phyloP scores from a whole-genome alignment of 2,329 filamentous ascomycete species.

The Arachnopeziza araneosa region DNA sequence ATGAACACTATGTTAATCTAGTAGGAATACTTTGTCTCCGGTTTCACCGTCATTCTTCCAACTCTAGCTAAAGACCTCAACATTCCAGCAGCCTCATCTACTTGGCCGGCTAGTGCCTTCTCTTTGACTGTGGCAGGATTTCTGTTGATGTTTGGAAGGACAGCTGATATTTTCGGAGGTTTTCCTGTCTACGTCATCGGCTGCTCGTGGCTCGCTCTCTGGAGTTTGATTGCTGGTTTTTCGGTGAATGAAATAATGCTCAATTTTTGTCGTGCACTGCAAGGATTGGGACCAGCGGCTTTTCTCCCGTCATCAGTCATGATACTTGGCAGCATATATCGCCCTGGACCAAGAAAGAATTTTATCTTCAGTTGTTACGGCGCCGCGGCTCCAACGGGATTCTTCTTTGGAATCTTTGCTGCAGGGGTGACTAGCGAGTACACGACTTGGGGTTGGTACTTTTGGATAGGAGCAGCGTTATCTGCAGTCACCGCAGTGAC shows the following conservation, averaged over 20 bases:
- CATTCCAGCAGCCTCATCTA: constrained; percentile 56
- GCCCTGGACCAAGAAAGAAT: constrained; percentile 65
- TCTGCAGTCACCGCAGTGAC: constrained; percentile 40
- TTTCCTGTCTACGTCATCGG: constrained; percentile 55
- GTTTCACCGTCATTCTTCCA: constrained; percentile 69
- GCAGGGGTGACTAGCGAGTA: constrained; percentile 57
- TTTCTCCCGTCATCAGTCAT: constrained; percentile 65
- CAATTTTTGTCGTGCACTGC: constrained; percentile 66
- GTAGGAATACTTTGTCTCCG: constrained; percentile 63
- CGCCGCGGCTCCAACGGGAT: constrained; percentile 47
- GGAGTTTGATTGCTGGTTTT: constrained; percentile 67
- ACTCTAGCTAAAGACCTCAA: constrained; percentile 54
- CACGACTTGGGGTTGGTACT: constrained; percentile 60
- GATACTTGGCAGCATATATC: constrained; percentile 58
- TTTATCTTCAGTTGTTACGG: constrained; percentile 55
- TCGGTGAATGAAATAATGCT: constrained; percentile 63
- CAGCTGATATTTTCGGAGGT: constrained; percentile 59
- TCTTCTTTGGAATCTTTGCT: constrained; percentile 58
- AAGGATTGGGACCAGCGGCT: constrained; percentile 68
- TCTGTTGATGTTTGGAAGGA: constrained; percentile 57
- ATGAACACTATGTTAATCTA: constrained; percentile 4
- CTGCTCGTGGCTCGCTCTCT: constrained; percentile 59
- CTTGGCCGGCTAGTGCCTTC: constrained; percentile 59
- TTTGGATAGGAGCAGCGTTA: constrained; percentile 57
- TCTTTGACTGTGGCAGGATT: constrained; percentile 50